Evolutionary conservation across 768 basidiomycete species (phyloP).

Genomic region (Tricholoma furcatifolium): DNA sequence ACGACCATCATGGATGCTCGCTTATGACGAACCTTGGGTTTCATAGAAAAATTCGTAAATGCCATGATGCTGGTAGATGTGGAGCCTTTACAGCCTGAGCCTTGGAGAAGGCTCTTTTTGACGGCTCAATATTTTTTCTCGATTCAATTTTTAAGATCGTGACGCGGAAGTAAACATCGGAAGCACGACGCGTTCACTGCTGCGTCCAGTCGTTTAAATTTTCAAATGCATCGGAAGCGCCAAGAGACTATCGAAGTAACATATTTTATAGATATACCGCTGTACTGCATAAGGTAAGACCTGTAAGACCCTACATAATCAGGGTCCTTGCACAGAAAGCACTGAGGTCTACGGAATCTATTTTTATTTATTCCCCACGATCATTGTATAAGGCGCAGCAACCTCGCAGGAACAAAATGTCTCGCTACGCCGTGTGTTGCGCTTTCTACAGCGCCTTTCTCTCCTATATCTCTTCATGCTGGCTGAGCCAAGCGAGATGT

Average conservation of each 20-base stretch:
- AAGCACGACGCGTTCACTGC: too few relatives aligned
- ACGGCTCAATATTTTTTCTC: conserved; percentile 10
- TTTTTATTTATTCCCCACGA: conserved; percentile 13
- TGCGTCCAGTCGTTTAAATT: too few relatives aligned
- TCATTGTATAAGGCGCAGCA: conserved; percentile 1
- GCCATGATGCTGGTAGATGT: neutral
- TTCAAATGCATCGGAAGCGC: too few relatives aligned
- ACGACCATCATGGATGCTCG: conserved; percentile 2
- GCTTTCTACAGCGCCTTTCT: neutral
- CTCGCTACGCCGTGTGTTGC: neutral
- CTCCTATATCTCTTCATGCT: neutral
- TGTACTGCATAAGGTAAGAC: too few relatives aligned
- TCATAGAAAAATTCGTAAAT: neutral
- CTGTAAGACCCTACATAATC: too few relatives aligned
- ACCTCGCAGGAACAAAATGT: neutral
- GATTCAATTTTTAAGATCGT: neutral
- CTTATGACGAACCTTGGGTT: conserved; percentile 8
- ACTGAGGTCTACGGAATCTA: neutral
- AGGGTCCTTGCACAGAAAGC: too few relatives aligned
- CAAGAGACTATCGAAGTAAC: too few relatives aligned
- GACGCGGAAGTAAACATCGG: neutral
- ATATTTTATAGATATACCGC: too few relatives aligned
- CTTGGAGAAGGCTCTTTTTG: neutral
- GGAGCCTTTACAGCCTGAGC: too few relatives aligned
- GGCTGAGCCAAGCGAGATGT: conserved; percentile 13